Base-by-base conservation (phyloP, 768 basidiomycete species). In the Solioccasus polychromus region DNA sequence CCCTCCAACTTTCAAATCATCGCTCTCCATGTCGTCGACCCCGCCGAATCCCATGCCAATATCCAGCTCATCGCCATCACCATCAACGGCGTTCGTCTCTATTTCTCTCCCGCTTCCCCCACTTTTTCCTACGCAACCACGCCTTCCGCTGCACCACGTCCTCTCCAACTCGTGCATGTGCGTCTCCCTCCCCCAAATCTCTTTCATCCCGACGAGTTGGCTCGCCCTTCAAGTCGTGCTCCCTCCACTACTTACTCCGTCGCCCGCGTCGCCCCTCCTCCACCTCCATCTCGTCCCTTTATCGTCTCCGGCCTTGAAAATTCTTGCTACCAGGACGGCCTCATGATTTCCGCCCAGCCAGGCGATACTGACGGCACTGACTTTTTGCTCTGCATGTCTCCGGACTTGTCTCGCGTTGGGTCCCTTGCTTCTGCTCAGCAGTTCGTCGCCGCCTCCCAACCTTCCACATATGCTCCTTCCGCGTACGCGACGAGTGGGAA, bases 21-120 rank as follows among this genome's bases (percentile, higher is more conserved):
- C 24, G 71, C 77, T 19, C 63, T 95, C 35, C 87, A 93, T 61
- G 75, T 83, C 20, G 67, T 95, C 29, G 74, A 79, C 31, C 74
- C 74, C 9, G 66, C 73, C 11, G 88, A 90, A 61, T 85, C 88
- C 22, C 82, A 80, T 14, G 68, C 77, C 20, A 80, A 79, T 12
- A 68, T 88, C 11, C 88, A 90, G 46, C 75, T 98, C 9, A 72
- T 96, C 39, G 92, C 86, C 2, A 68, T 94, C 37, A 92, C 92
- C 19, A 71, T 76, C 23, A 92, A 85, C 41, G 93, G 90, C 11
- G 79, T 87, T 3, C 82, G 94, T 39, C 72, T 95, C 1, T 97
- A 90, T 71, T 92, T 96, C 61, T 77, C 78, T 2, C 76, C 85
- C 3, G 69, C 76, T 4, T 57, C 68, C 0, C 66, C 69, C 40